phyloP scores from a whole-genome alignment of 257 asterid genomes.

The Nicotiana otophora region DNA sequence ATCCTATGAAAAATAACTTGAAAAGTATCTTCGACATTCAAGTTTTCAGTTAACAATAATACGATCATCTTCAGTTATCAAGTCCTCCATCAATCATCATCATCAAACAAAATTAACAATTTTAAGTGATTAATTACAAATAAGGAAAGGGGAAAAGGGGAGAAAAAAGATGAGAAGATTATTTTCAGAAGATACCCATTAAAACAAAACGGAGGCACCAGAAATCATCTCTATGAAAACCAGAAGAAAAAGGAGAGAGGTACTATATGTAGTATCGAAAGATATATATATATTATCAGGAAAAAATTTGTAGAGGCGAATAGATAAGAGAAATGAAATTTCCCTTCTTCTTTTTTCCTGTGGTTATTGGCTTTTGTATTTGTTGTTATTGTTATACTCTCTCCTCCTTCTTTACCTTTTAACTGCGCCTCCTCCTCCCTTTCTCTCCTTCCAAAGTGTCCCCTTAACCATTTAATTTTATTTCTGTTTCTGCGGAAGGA shows the following conservation, averaged over 20 bases:
- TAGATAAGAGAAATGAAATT: slow-evolving; percentile 7
- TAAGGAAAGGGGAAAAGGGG: neutral
- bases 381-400: neutral
- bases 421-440: slow-evolving; percentile 14
- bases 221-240: neutral
- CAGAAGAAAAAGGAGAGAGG: neutral
- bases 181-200: neutral
- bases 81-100: slow-evolving; percentile 4
- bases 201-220: neutral
- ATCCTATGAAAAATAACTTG: neutral
- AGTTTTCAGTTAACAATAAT: neutral
- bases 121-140: neutral
- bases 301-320: neutral
- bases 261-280: neutral
- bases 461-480: neutral
- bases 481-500: neutral
- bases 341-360: neutral
- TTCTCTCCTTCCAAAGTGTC: slow-evolving; percentile 4
- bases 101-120: neutral
- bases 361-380: neutral
- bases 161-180: neutral
- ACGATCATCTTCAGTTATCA: neutral
- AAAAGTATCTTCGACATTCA: neutral
- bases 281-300: neutral
- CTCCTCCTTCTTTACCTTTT: slow-evolving; percentile 8